A percentile compares a stretch with the other conserved stretches of the same genome.
Conservation (phyloP, 2,329 filamentous ascomycete genomes). For the Ceratocystis ficicola region DNA sequence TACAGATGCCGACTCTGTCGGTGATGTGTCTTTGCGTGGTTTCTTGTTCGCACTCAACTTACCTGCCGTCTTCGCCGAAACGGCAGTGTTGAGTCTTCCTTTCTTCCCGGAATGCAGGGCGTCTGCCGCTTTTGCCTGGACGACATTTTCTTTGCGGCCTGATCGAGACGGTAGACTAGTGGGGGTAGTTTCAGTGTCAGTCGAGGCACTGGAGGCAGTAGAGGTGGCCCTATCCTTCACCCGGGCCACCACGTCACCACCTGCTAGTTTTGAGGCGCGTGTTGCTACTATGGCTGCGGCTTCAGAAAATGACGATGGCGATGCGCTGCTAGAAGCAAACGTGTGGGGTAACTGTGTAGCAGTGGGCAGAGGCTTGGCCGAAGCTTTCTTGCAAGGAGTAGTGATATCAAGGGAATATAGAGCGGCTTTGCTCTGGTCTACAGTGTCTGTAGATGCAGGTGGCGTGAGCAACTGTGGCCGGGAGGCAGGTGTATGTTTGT, state of each 20-base stretch:
- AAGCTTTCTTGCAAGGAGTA: slow-evolving; percentile 9
- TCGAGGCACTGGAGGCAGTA: not conserved
- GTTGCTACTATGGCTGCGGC: slow-evolving; percentile 21
- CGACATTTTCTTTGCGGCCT: slow-evolving; percentile 2
- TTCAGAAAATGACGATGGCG: slow-evolving; percentile 10
- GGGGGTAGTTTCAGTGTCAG: not conserved
- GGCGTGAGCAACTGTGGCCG: slow-evolving; percentile 1
- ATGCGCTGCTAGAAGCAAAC: not conserved
- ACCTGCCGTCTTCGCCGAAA: not conserved
- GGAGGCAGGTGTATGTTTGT: not conserved
- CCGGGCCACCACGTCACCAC: slow-evolving; percentile 12
- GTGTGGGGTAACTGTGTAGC: slow-evolving; percentile 1
- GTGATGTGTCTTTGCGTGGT: not conserved
- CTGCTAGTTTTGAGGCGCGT: slow-evolving; percentile 18
- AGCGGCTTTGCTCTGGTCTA: not conserved
- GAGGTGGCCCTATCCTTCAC: slow-evolving; percentile 8
- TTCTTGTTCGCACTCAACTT: not conserved
- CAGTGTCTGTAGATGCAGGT: not conserved
- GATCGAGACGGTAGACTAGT: slow-evolving; percentile 12
- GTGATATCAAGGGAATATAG: not conserved
- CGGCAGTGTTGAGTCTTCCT: not conserved
- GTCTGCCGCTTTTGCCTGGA: not conserved
- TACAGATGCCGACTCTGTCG: slow-evolving; percentile 30
- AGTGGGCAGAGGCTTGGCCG: not conserved
- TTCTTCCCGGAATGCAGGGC: not conserved